A percentile compares a stretch with the other conserved stretches of the same genome.
Evolutionary conservation across 2,329 filamentous ascomycete species (phyloP).

Genomic region (Amylocarpus encephaloides): DNA sequence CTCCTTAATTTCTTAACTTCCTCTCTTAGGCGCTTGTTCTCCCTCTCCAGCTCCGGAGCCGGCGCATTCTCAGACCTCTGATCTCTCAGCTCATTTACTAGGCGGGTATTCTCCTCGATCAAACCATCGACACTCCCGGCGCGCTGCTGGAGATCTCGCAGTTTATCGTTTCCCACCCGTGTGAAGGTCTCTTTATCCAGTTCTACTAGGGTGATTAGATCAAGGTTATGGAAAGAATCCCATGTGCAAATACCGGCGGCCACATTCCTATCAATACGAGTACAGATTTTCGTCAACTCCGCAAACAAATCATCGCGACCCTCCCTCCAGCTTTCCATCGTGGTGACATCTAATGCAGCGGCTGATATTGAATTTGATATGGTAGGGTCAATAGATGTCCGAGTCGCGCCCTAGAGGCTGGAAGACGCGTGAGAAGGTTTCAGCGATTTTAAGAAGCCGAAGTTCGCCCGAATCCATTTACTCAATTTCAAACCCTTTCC

Average conservation of each 20-base stretch:
- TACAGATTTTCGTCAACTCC: constrained; percentile 19
- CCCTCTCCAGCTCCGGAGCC: constrained; percentile 19
- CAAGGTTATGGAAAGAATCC: neutral
- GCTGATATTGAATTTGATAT: too few species aligned
- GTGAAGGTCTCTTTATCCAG: constrained; percentile 13
- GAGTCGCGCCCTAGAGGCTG: too few species aligned
- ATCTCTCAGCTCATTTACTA: constrained; percentile 19
- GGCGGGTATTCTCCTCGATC: constrained; percentile 12
- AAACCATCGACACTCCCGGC: constrained; percentile 13
- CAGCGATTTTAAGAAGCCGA: too few species aligned
- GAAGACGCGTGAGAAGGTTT: too few species aligned
- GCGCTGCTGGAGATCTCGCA: constrained; percentile 12
- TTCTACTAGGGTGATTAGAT: constrained; percentile 12
- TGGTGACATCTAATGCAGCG: neutral
- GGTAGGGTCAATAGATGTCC: too few species aligned
- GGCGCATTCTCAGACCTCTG: constrained; percentile 7
- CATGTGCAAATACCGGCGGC: constrained; percentile 14
- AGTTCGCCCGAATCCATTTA: too few species aligned
- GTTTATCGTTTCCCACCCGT: constrained; percentile 15
- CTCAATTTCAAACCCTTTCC: too few species aligned
- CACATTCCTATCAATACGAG: constrained; percentile 20
- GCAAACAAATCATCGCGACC: constrained; percentile 21
- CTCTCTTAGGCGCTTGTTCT: constrained; percentile 20
- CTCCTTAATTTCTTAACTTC: constrained; percentile 14
- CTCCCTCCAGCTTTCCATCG: constrained; percentile 27